Evolutionary conservation across 2,329 filamentous ascomycete genomes (phyloP).

Genomic region (Colletotrichum incanum): DNA sequence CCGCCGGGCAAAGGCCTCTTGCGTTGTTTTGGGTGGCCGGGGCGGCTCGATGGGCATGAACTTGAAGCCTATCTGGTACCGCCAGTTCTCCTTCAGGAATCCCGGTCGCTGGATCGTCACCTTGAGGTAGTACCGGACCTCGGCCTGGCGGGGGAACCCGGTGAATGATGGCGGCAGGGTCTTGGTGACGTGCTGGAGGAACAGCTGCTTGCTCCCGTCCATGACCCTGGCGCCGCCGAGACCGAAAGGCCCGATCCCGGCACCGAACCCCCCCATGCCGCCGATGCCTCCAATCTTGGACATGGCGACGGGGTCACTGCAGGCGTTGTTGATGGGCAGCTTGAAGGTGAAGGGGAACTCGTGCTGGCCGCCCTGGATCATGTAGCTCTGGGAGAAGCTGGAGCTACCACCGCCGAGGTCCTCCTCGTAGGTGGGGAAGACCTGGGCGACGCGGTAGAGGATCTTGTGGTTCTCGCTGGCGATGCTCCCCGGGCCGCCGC

Average conservation of each 20-base stretch:
- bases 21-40: constrained; percentile 74
- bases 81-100: constrained; percentile 91
- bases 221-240: constrained; percentile 71
- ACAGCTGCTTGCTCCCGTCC: constrained; percentile 75
- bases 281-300: constrained; percentile 68
- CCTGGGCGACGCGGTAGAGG: constrained; percentile 80
- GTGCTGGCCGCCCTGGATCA: constrained; percentile 79
- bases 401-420: constrained; percentile 57
- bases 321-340: constrained; percentile 83
- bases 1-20: constrained; percentile 88
- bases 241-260: constrained; percentile 62
- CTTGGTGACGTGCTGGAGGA: constrained; percentile 81
- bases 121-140: constrained; percentile 95
- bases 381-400: constrained; percentile 63
- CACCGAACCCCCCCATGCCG: constrained; percentile 67
- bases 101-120: constrained; percentile 93
- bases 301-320: constrained; percentile 69
- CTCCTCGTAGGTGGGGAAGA: constrained; percentile 76
- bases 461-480: constrained; percentile 78
- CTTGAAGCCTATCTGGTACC: constrained; percentile 79
- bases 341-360: constrained; percentile 86
- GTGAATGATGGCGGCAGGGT: constrained; percentile 91
- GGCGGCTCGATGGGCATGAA: constrained; percentile 96
- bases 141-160: constrained; percentile 89
- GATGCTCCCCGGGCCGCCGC: constrained; percentile 59